A percentile compares a stretch with the other conserved stretches of the same genome.
phyloP scores from a whole-genome alignment of 2,329 filamentous ascomycete species.

The Bipolaris victoriae region DNA sequence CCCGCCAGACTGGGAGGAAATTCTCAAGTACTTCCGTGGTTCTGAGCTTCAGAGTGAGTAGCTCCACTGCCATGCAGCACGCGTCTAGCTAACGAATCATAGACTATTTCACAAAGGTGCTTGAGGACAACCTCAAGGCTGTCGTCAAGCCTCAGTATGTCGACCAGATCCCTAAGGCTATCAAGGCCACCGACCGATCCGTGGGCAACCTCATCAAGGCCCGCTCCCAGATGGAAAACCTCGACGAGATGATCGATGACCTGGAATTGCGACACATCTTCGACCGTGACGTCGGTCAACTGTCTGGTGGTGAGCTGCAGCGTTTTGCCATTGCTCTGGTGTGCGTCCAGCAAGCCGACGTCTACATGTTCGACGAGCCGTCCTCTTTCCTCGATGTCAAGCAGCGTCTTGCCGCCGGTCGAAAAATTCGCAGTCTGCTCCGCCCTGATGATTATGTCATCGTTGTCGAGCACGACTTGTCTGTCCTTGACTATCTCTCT shows the following conservation, averaged over 20 bases:
- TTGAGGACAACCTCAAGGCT: slow-evolving; percentile 96
- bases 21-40: slow-evolving; percentile 96
- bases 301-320: slow-evolving; percentile 97
- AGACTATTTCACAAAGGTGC: slow-evolving; percentile 98
- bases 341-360: slow-evolving; percentile 91
- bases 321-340: slow-evolving; percentile 96
- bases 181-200: slow-evolving; percentile 79
- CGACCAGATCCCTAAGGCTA: slow-evolving; percentile 93
- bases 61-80: not conserved
- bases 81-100: slow-evolving; percentile 28
- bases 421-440: slow-evolving; percentile 89
- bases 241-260: slow-evolving; percentile 79
- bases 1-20: slow-evolving; percentile 98
- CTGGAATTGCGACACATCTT: slow-evolving; percentile 88
- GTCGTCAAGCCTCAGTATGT: slow-evolving; percentile 99
- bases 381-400: slow-evolving; percentile 99
- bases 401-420: slow-evolving; percentile 91
- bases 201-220: slow-evolving; percentile 80
- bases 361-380: slow-evolving; percentile 99
- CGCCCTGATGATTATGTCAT: slow-evolving; percentile 94
- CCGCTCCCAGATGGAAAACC: slow-evolving; percentile 77
- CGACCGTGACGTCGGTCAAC: slow-evolving; percentile 85
- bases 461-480: slow-evolving; percentile 98
- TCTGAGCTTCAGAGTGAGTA: slow-evolving; percentile 91
- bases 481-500: slow-evolving; percentile 96